Percentiles rank a stretch among this genome's conserved stretches.
These are phyloP conservation scores for Heliamphora ciliata DNA, from an alignment of 179 eudicot genomes.

Conservation along the genomic window DNA sequence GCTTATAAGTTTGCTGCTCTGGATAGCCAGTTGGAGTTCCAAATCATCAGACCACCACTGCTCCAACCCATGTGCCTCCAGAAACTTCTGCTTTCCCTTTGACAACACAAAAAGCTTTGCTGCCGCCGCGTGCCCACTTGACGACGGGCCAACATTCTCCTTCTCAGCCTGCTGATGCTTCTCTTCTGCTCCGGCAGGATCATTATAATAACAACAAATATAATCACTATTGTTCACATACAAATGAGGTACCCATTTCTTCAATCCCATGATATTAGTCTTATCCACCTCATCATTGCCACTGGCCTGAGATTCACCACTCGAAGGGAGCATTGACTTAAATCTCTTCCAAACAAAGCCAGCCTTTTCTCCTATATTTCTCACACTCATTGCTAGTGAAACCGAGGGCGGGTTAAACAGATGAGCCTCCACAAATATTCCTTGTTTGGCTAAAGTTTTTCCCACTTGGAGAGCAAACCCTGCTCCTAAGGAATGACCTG, in stretches of 20 bases:
- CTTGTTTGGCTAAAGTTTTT: conserved; percentile 74
- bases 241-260: conserved; percentile 76
- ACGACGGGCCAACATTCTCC: conserved; percentile 47
- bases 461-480: conserved; percentile 98
- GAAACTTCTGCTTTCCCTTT: conserved; percentile 83
- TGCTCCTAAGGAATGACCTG: conserved; percentile 86
- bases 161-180: conserved; percentile 26
- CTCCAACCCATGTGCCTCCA: conserved; percentile 84
- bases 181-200: conserved; percentile 28
- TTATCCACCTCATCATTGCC: conserved; percentile 23
- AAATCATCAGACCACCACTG: conserved; percentile 98
- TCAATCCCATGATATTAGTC: conserved; percentile 21
- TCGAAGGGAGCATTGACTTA: conserved; percentile 58
- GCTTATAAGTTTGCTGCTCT: conserved; percentile 72
- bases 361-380: conserved; percentile 68
- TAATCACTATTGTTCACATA: conserved; percentile 90
- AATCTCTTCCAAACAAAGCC: conserved; percentile 66
- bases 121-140: conserved; percentile 19
- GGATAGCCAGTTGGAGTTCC: conserved; percentile 64
- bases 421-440: conserved; percentile 77
- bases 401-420: conserved; percentile 92
- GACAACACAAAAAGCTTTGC: conserved; percentile 81
- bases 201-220: conserved; percentile 72
- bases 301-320: conserved; percentile 26
- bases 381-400: conserved; percentile 74